Base-by-base conservation (phyloP, 768 basidiomycete species). In the Mycena belliarum region DNA sequence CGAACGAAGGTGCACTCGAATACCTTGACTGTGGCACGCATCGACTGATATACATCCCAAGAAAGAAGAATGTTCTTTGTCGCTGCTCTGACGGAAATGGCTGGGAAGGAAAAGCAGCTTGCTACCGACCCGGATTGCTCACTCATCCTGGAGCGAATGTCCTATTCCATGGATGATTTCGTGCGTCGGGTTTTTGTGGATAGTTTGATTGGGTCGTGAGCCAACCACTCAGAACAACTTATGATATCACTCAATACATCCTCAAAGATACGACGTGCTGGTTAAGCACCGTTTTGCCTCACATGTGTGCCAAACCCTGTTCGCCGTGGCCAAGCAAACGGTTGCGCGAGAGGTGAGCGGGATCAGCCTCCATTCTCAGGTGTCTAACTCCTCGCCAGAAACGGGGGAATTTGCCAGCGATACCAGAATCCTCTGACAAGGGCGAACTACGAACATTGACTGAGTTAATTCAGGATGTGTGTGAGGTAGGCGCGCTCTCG, bases 51-150 rank as follows among this genome's bases (percentile, higher is more conserved):
- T 33, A 11, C 3, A 45, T 40, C 43, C n/a, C 45, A 69, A 92
- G 93, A 91, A 66, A 81, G 86, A 51, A 82, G 85, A 20, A 73
- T 90, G 56, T 91, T 96, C 65, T 82, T 96, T 52, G 74, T 88
- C 26, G 90, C 94, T 2, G 93, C 94, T 20, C 74, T 98, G 26
- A 79, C 81, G 18, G 93, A 97, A 66, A 89, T 97, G 83, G 79
- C 80, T 23, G 88, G 83, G 6, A 94, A 96, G 70, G 97, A 98
- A 73, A 87, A 88, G 49, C 86, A 89, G 59, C 83, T 97, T 12
- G 87, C 94, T 0, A 95, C 95, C 1, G 97, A 99, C 71, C 91
- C 93, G 6, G 95, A 98, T 58, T 95, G 93, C 66, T 94, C 95
- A 1, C 79, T 89, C 12, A 83, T 98, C 44, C 71, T 99, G 52